Conservation (phyloP, 768 basidiomycete genomes). For the Lentinula guzmanii region DNA sequence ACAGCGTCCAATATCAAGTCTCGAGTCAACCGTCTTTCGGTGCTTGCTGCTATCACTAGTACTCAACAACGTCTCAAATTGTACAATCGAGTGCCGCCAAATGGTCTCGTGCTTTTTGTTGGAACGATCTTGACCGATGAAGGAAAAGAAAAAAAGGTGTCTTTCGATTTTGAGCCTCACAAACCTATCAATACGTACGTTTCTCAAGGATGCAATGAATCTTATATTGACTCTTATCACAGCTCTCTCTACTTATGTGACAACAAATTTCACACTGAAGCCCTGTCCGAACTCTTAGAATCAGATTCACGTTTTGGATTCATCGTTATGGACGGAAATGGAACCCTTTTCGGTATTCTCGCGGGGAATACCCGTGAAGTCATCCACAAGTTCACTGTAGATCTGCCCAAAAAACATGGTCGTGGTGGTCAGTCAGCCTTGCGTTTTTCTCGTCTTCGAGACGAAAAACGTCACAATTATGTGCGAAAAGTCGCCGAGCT, state of each 20-base stretch:
- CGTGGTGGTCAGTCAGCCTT: slow-evolving; percentile 99
- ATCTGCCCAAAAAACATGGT: slow-evolving; percentile 98
- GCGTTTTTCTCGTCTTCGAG: slow-evolving; percentile 98
- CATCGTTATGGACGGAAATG: slow-evolving; percentile 99
- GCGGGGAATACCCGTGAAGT: slow-evolving; percentile 97
- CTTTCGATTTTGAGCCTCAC: slow-evolving; percentile 97
- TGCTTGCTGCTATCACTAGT: slow-evolving; percentile 95
- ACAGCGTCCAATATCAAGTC: slow-evolving; percentile 99
- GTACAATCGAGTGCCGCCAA: slow-evolving; percentile 93
- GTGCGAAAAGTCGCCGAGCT: slow-evolving; percentile 97
- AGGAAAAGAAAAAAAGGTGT: slow-evolving; percentile 99
- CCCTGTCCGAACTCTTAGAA: slow-evolving; percentile 92
- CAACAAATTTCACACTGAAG: slow-evolving; percentile 99
- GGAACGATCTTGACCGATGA: slow-evolving; percentile 98
- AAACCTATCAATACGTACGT: slow-evolving; percentile 98
- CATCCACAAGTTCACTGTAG: slow-evolving; percentile 97
- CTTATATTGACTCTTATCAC: background rate
- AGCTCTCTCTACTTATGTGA: slow-evolving; percentile 98
- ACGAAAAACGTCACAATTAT: slow-evolving; percentile 99
- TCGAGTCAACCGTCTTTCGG: slow-evolving; percentile 95
- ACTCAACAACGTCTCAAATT: slow-evolving; percentile 97
- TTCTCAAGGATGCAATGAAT: too few species aligned
- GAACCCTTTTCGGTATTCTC: slow-evolving; percentile 91
- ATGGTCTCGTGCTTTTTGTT: slow-evolving; percentile 95
- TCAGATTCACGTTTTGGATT: slow-evolving; percentile 98